These are phyloP conservation scores for Skeletonema grethae DNA, from an alignment of 108 stramenopile species.

Conservation along the genomic window DNA sequence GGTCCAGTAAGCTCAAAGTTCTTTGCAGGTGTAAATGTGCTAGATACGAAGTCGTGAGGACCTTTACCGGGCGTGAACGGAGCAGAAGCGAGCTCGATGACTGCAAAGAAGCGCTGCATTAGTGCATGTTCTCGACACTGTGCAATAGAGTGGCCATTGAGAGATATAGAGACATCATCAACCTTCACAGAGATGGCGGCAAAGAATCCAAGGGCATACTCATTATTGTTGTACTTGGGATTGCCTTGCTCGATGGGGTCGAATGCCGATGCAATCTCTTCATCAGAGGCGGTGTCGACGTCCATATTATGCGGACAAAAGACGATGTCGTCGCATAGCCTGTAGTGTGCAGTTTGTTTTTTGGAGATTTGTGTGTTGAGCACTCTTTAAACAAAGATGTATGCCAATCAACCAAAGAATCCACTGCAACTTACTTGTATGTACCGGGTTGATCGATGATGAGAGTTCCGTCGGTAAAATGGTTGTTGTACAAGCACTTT, in stretches of 20 bases:
- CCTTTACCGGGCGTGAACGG: conserved; percentile 25
- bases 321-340: conserved; percentile 11
- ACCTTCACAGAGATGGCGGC: conserved; percentile 26
- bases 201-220: conserved; percentile 36
- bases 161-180: conserved; percentile 19
- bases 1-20: conserved; percentile 15
- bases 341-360: no score
- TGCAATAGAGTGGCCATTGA: conserved; percentile 23
- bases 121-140: conserved; percentile 30
- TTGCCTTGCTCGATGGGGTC: neutral
- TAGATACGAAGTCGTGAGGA: conserved; percentile 17
- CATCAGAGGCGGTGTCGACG: neutral
- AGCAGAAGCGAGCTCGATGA: conserved; percentile 30
- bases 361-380: neutral
- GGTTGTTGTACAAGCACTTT: neutral
- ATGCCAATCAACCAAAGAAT: neutral
- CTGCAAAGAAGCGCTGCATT: conserved; percentile 42
- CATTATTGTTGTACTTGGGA: conserved; percentile 21
- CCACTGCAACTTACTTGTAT: neutral
- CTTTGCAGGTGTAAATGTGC: conserved; percentile 6
- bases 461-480: neutral
- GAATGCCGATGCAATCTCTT: neutral
- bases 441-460: neutral
- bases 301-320: conserved; percentile 11
- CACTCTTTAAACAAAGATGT: neutral